These are phyloP conservation scores for Penicillium sp. DNA, from an alignment of 2,329 filamentous ascomycete species.

Conservation along the genomic window DNA sequence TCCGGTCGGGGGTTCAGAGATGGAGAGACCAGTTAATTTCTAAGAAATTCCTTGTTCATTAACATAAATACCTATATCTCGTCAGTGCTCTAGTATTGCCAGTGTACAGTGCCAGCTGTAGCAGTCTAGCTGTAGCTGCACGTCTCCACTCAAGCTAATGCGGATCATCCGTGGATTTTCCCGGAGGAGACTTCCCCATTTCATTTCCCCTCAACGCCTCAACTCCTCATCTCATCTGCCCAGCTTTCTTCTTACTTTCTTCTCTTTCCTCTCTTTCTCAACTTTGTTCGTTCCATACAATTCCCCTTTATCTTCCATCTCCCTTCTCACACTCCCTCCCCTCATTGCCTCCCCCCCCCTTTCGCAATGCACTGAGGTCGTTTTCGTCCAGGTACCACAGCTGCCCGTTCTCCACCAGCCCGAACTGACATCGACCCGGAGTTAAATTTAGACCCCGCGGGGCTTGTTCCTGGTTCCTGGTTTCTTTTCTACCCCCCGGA, in stretches of 20 bases:
- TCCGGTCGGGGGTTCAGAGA: neutral
- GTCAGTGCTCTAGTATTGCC: too few relatives aligned
- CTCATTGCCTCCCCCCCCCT: conserved; percentile 8
- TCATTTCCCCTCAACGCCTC: conserved; percentile 3
- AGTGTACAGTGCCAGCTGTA: too few relatives aligned
- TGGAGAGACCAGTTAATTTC: neutral
- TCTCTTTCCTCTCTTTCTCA: neutral
- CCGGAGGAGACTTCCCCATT: conserved; percentile 5
- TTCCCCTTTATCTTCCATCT: neutral
- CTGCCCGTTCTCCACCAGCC: conserved; percentile 16
- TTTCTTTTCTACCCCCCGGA: neutral
- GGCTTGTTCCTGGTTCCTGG: conserved; percentile 1
- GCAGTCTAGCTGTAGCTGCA: too few relatives aligned
- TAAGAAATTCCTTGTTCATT: too few relatives aligned
- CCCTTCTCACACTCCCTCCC: neutral
- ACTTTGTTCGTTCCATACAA: neutral
- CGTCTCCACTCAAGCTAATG: too few relatives aligned
- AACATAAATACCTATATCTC: too few relatives aligned
- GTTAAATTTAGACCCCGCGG: conserved; percentile 1
- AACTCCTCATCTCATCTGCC: neutral
- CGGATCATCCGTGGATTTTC: neutral
- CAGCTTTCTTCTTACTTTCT: neutral
- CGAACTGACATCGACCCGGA: conserved; percentile 13
- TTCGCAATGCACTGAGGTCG: conserved; percentile 21
- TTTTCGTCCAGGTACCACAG: conserved; percentile 31